Evolutionary conservation across 2,329 filamentous ascomycete genomes (phyloP).

Genomic region (Arthrinium puccinioides): DNA sequence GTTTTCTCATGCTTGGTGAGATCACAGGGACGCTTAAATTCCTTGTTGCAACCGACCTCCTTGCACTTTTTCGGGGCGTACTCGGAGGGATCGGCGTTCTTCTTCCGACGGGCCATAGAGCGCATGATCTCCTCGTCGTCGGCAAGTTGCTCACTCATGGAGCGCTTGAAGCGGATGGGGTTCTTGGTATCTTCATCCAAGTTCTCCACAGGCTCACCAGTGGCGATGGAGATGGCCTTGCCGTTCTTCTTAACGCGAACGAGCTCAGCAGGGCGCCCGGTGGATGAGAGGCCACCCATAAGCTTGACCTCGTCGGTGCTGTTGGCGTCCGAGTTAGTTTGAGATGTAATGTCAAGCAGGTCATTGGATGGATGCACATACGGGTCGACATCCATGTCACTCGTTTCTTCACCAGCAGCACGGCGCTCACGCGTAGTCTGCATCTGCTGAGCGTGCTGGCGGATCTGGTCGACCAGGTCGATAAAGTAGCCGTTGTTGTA

Average conservation of each 20-base stretch:
- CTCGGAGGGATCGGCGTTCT: constrained; percentile 81
- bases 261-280: constrained; percentile 76
- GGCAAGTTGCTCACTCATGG: constrained; percentile 60
- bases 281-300: constrained; percentile 72
- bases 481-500: constrained; percentile 97
- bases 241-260: constrained; percentile 76
- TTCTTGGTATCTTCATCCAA: constrained; percentile 39
- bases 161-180: constrained; percentile 54
- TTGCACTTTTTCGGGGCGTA: constrained; percentile 72
- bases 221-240: constrained; percentile 70
- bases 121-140: constrained; percentile 79
- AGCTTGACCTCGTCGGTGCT: constrained; percentile 67
- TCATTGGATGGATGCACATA: constrained; percentile 35
- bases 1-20: constrained; percentile 98
- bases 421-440: constrained; percentile 64
- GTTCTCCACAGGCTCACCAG: constrained; percentile 54
- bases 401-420: constrained; percentile 39
- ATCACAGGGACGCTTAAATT: constrained; percentile 96
- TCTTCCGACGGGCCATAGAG: constrained; percentile 93
- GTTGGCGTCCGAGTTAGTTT: constrained; percentile 1
- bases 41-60: constrained; percentile 72
- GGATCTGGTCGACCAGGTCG: constrained; percentile 90
- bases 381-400: constrained; percentile 52
- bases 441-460: constrained; percentile 80
- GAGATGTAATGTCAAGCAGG: background rate